Conservation (phyloP, 2,329 filamentous ascomycete species). For the Xylaria sp. region DNA sequence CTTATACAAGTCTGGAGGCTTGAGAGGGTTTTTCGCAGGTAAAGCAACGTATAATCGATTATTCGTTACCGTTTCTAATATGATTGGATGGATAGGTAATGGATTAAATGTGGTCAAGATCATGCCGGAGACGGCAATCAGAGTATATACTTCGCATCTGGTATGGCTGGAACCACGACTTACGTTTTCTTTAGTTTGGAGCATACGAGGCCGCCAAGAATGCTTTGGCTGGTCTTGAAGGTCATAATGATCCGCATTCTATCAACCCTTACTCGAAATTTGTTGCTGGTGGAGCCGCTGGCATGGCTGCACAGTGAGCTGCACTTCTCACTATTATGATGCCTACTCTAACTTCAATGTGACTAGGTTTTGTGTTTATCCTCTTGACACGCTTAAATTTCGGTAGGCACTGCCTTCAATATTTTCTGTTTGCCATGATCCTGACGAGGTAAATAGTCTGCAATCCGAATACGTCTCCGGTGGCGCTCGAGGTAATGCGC, state of each 20-base stretch:
- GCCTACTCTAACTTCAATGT: conserved; percentile 40
- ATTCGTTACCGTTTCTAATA: conserved; percentile 24
- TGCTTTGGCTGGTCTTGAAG: conserved; percentile 84
- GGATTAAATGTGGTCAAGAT: conserved; percentile 97
- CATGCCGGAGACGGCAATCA: conserved; percentile 98
- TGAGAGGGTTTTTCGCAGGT: conserved; percentile 94
- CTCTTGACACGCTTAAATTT: conserved; percentile 84
- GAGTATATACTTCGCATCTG: conserved; percentile 54
- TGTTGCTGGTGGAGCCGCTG: conserved; percentile 86
- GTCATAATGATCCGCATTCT: conserved; percentile 80
- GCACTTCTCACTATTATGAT: conserved; percentile 8
- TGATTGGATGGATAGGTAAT: conserved; percentile 71
- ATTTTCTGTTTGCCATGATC: conserved; percentile 7
- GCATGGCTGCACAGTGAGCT: conserved; percentile 89
- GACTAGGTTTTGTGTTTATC: conserved; percentile 86
- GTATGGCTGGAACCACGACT: conserved; percentile 25
- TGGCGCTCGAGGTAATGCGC: conserved; percentile 81
- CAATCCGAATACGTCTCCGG: conserved; percentile 94
- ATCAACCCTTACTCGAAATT: conserved; percentile 91
- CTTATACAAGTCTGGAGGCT: conserved; percentile 85
- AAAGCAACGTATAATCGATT: conserved; percentile 47
- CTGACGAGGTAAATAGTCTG: conserved; percentile 70
- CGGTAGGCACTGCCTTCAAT: conserved; percentile 50
- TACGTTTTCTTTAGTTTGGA: conserved; percentile 70
- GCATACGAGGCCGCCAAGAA: conserved; percentile 96